Percentiles rank a stretch among this genome's conserved stretches.
Evolutionary conservation across 2,329 filamentous ascomycete genomes (phyloP).

Genomic region (Pseudogymnoascus sp.): DNA sequence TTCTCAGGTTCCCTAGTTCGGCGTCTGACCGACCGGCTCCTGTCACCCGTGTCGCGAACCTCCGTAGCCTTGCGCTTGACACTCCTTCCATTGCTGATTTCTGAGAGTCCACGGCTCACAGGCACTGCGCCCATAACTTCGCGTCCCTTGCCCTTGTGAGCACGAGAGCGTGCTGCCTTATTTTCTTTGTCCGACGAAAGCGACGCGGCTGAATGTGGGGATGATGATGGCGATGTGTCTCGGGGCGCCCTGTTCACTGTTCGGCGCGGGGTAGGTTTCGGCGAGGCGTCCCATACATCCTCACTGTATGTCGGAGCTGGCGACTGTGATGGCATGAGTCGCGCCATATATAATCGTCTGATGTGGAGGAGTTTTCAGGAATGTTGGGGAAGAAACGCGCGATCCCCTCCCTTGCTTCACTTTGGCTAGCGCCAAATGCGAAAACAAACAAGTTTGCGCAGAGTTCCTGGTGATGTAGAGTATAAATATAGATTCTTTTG

Average conservation of each 20-base stretch:
- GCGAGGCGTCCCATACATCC: conserved; percentile 26
- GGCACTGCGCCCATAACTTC: conserved; percentile 29
- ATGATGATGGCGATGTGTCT: conserved; percentile 17
- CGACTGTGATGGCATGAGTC: conserved; percentile 18
- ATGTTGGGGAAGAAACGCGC: background rate
- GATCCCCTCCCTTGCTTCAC: background rate
- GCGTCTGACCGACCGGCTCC: background rate
- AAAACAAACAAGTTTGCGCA: conserved; percentile 2
- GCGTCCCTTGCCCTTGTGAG: conserved; percentile 36
- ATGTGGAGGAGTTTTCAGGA: background rate
- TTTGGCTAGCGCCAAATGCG: background rate
- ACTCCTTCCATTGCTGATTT: background rate
- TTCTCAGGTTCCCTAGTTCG: background rate
- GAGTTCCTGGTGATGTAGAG: background rate
- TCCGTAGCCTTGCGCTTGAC: conserved; percentile 14
- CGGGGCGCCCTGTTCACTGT: conserved; percentile 11
- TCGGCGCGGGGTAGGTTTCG: conserved; percentile 17
- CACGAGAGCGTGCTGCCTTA: conserved; percentile 19
- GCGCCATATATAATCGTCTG: background rate
- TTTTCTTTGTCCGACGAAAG: conserved; percentile 44
- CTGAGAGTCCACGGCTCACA: background rate
- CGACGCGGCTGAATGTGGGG: conserved; percentile 28
- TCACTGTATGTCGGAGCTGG: conserved; percentile 20
- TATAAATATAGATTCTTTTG: background rate
- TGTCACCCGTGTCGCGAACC: background rate